Percentiles rank a stretch among this genome's conserved stretches.
phyloP scores from a whole-genome alignment of 164 flowering plant genomes.

The Chloranthus sessilifolius region DNA sequence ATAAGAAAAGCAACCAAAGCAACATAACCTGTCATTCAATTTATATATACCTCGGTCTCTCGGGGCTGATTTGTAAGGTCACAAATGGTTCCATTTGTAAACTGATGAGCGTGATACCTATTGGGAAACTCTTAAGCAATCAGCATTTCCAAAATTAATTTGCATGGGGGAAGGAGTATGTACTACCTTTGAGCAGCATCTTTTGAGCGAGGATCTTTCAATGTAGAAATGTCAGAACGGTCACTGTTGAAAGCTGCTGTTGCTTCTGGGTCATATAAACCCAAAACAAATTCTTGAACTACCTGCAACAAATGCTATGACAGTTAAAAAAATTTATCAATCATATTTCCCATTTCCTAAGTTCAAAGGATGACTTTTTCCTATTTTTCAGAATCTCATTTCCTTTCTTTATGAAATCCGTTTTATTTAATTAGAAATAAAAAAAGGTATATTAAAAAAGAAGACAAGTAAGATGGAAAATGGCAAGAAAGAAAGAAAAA shows the following conservation, averaged over 20 bases:
- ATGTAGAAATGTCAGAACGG: constrained; percentile 60
- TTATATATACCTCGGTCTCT: constrained; percentile 72
- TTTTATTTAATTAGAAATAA: no score
- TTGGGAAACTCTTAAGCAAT: not conserved
- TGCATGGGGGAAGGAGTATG: not conserved
- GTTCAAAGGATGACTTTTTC: no score
- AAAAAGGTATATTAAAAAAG: no score
- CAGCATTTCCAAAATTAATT: not conserved
- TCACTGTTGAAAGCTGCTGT: constrained; percentile 70
- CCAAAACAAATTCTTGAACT: constrained; percentile 86
- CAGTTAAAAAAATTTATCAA: no score
- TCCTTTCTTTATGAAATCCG: no score
- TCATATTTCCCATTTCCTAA: no score
- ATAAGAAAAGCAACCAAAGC: not conserved
- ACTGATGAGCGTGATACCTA: constrained; percentile 91
- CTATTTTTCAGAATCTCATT: no score
- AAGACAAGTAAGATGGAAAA: no score
- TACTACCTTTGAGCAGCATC: constrained; percentile 86
- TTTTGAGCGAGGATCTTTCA: constrained; percentile 92
- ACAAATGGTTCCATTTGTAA: constrained; percentile 83
- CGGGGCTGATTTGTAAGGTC: constrained; percentile 87
- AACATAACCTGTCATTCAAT: not conserved
- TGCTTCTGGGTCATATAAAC: constrained; percentile 78
- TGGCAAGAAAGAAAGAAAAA: no score
- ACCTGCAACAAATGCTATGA: constrained; percentile 31